Conservation (phyloP, 306 rosid genomes). For the Benincasa hispida region DNA sequence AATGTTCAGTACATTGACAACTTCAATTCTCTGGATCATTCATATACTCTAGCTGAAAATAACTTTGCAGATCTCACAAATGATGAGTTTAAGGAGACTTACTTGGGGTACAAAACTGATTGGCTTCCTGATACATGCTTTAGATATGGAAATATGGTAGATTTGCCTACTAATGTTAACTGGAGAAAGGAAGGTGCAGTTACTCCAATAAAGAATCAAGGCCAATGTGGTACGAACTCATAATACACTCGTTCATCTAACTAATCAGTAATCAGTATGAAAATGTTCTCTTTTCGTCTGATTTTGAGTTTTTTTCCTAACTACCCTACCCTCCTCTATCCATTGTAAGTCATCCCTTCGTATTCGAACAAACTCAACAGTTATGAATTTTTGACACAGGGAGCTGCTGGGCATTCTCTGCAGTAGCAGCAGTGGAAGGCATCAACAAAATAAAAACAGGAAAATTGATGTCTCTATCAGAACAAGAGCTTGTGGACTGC, state of each 20-base stretch:
- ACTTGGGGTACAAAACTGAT: constrained; percentile 24
- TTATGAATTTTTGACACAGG: constrained; percentile 29
- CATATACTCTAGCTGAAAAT: constrained; percentile 52
- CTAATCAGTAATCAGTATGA: background rate
- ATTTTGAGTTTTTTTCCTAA: background rate
- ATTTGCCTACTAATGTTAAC: constrained; percentile 11
- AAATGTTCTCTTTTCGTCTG: background rate
- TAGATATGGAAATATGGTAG: constrained; percentile 12
- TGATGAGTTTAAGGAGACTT: constrained; percentile 22
- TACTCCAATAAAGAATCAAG: constrained; percentile 57
- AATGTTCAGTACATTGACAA: constrained; percentile 35
- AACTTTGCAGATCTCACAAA: constrained; percentile 59
- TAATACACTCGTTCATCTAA: background rate
- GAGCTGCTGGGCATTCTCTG: constrained; percentile 81
- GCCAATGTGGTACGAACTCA: constrained; percentile 46
- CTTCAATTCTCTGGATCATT: constrained; percentile 35
- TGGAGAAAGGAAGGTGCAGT: constrained; percentile 62
- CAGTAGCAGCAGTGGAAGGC: constrained; percentile 77
- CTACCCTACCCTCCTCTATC: background rate
- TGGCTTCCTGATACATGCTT: constrained; percentile 5
- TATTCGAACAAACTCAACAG: background rate
- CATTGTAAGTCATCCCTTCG: background rate
- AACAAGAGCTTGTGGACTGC: constrained; percentile 66
- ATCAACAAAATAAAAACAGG: constrained; percentile 51
- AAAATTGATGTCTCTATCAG: constrained; percentile 44